Base-by-base conservation (phyloP, 1,284 basidiomycete genomes). In the Boletellus deceptivus region DNA sequence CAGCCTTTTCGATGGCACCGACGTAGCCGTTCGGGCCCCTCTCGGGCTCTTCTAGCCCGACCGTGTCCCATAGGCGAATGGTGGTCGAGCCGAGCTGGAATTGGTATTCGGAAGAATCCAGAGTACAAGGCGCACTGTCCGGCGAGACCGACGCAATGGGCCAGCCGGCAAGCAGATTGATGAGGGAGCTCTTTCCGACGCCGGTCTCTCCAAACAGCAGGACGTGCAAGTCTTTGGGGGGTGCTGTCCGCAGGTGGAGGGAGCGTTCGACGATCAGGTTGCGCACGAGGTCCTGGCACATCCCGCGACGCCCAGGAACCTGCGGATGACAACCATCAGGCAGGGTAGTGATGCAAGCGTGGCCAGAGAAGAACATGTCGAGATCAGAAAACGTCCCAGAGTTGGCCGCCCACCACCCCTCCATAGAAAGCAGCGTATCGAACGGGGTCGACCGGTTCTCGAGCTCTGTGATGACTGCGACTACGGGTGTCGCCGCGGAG, bases 151-250 rank as follows among this genome's bases (percentile, higher is more conserved):
- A 18, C 5, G 68, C 63, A 14, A 69, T 54, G 1, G 59, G 53
- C 46, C 54, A 38, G 7, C 55, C 67, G 0, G 65, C 63, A 34
- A 67, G 63, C 7, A 67, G 51, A 31, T 67, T 70, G 49, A 70
- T 55, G 37, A 67, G 55, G 0, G 65, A 70, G 27, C 66, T 70
- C 31, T 67, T 70, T 5, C 68, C 69, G 6, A 67, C 68, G 7
- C 69, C 67, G 0, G 69, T 65, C 54, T 71, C 57, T 18, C 62
- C 50, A 24, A 71, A 59, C 36, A 69, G 34, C 44, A 67, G 34
- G 33, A 68, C 48, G 20, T 69, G 62, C 22, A 68, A 13, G 17
- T 68, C 60, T 35, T 56, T 67, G 5, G 63, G 63, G 4, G 55
- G 60, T 3, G 29, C 29, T 1, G 60, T 60, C 1, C 46, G 58